Conservation (phyloP, 2,329 filamentous ascomycete genomes). For the Periconia macrospinosa region DNA sequence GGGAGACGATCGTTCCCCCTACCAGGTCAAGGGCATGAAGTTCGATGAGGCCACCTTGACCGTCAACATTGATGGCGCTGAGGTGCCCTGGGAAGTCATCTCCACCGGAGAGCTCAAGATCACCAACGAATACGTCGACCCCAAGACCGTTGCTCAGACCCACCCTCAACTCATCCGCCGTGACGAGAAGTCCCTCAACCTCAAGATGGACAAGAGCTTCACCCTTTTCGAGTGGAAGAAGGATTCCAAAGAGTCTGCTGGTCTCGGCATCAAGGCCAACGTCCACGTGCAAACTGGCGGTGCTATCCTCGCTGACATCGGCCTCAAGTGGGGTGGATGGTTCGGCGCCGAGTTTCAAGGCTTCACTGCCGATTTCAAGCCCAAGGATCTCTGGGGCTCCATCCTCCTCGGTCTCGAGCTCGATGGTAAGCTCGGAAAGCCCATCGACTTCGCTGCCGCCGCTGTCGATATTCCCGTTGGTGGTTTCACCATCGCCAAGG, state of each 20-base stretch:
- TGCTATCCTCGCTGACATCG: slow-evolving; percentile 22
- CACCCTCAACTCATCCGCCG: slow-evolving; percentile 21
- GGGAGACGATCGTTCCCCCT: slow-evolving; percentile 26
- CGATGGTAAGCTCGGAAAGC: slow-evolving; percentile 23
- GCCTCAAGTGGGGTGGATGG: slow-evolving; percentile 12
- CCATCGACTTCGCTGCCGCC: slow-evolving; percentile 21
- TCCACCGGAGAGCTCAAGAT: slow-evolving; percentile 14
- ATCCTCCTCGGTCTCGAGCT: slow-evolving; percentile 18
- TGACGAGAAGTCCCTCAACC: slow-evolving; percentile 15
- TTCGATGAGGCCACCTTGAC: slow-evolving; percentile 19
- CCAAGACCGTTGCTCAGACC: slow-evolving; percentile 17
- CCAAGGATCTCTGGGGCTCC: slow-evolving; percentile 16
- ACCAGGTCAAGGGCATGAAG: slow-evolving; percentile 20
- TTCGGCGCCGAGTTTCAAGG: slow-evolving; percentile 10
- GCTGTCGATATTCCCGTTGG: slow-evolving; percentile 24
- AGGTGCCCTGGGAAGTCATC: slow-evolving; percentile 21
- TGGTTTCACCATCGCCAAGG: slow-evolving; percentile 18
- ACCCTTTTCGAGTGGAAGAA: slow-evolving; percentile 22
- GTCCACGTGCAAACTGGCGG: slow-evolving; percentile 20
- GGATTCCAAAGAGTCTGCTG: slow-evolving; percentile 18
- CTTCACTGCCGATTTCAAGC: slow-evolving; percentile 18
- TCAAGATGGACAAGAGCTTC: slow-evolving; percentile 15
- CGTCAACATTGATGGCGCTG: slow-evolving; percentile 18
- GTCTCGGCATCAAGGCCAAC: slow-evolving; percentile 19
- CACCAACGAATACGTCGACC: slow-evolving; percentile 19